Conservation (phyloP, 2,329 filamentous ascomycete genomes). For the Arachnomyces sp. region DNA sequence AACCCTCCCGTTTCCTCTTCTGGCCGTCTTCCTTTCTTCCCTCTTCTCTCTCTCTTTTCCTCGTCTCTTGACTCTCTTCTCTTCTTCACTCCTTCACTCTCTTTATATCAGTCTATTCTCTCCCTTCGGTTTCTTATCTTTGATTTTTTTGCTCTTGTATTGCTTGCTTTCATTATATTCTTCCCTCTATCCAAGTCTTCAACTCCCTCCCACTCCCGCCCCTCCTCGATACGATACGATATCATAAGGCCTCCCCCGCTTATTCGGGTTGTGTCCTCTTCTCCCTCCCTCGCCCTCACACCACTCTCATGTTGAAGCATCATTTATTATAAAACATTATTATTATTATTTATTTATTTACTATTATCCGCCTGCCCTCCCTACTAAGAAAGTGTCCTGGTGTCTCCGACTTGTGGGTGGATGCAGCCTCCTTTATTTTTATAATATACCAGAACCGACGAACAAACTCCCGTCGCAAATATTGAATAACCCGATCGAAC, state of each 20-base stretch:
- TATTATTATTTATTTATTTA: conserved; percentile 5
- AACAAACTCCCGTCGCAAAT: conserved; percentile 33
- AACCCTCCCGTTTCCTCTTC: too few species aligned
- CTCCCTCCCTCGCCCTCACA: neutral
- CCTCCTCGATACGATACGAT: conserved; percentile 3
- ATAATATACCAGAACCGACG: conserved; percentile 13
- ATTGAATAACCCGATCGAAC: conserved; percentile 2
- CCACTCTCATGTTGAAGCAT: too few species aligned
- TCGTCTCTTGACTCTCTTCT: conserved; percentile 3
- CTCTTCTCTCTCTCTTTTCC: conserved; percentile 9
- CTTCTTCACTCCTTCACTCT: conserved; percentile 9
- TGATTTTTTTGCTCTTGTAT: conserved; percentile 12
- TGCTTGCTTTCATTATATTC: conserved; percentile 5
- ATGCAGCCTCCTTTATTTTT: conserved; percentile 26
- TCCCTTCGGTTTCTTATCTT: conserved; percentile 14
- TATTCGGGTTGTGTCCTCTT: neutral
- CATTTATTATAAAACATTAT: neutral
- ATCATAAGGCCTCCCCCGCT: too few species aligned
- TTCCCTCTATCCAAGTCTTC: conserved; percentile 10
- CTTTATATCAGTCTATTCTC: conserved; percentile 11
- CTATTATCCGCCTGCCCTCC: conserved; percentile 1
- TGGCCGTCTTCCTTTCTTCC: too few species aligned
- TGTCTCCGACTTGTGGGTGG: conserved; percentile 24
- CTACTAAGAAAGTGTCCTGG: neutral
- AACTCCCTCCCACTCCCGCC: conserved; percentile 12